Percentiles rank a stretch among this genome's conserved stretches.
Evolutionary conservation across 805 yeast species (phyloP).

Genomic region (Starmera caribaea): DNA sequence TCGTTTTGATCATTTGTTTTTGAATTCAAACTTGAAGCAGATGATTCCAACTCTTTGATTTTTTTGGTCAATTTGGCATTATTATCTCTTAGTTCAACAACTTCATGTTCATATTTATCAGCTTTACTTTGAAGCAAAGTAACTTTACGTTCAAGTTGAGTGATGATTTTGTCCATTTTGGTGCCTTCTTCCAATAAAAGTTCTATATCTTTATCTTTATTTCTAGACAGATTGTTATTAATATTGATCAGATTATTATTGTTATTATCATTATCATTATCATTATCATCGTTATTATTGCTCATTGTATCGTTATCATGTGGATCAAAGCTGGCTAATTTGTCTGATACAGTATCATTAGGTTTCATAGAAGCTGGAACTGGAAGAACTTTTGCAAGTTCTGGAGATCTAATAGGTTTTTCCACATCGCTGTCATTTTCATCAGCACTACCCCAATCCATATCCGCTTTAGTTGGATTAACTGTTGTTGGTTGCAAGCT

Average conservation of each 20-base stretch:
- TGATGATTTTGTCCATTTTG: constrained; percentile 36
- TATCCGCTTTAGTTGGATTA: constrained; percentile 74
- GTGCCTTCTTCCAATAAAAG: constrained; percentile 36
- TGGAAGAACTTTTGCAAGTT: neutral
- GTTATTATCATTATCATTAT: neutral
- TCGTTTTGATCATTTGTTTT: neutral
- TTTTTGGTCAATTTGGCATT: constrained; percentile 13
- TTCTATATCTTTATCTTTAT: constrained; percentile 34
- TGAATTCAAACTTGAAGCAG: neutral
- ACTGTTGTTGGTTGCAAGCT: constrained; percentile 52
- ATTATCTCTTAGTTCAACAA: constrained; percentile 9
- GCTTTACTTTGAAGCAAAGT: constrained; percentile 16
- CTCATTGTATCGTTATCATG: neutral
- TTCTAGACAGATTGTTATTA: constrained; percentile 18
- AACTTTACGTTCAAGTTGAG: constrained; percentile 25
- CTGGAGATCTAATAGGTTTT: constrained; percentile 1
- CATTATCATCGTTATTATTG: neutral
- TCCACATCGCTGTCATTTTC: constrained; percentile 39
- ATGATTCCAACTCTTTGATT: constrained; percentile 11
- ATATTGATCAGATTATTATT: neutral
- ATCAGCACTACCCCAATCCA: constrained; percentile 86
- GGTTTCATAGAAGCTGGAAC: too few relatives aligned
- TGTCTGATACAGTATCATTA: neutral
- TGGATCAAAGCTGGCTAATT: neutral
- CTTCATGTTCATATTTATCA: constrained; percentile 16